Evolutionary conservation across 768 basidiomycete species (phyloP).

Genomic region (Lactifluus subvellereus): DNA sequence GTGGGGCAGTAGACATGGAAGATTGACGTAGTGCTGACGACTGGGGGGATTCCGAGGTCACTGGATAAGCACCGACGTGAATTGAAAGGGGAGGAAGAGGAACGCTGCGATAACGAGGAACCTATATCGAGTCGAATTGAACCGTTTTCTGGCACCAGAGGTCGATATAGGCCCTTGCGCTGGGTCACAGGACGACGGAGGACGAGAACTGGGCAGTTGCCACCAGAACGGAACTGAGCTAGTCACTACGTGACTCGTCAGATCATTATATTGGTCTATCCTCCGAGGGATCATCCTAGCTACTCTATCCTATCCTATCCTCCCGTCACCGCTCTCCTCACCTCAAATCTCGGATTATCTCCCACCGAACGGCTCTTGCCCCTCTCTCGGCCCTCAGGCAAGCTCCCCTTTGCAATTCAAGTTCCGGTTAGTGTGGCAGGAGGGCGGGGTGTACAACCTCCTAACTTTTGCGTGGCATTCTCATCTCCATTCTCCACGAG

Average conservation of each 20-base stretch:
- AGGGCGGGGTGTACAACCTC: not conserved
- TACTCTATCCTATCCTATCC: not conserved
- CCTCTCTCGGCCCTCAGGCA: not conserved
- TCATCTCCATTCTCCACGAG: not conserved
- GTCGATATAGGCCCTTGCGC: conserved; percentile 15
- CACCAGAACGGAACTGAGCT: conserved; percentile 15
- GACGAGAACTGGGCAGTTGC: conserved; percentile 1
- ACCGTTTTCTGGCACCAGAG: conserved; percentile 5
- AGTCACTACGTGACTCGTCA: conserved; percentile 5
- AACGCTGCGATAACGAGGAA: conserved; percentile 9
- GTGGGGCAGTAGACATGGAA: conserved; percentile 30
- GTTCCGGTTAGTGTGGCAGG: not conserved
- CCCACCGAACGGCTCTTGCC: not conserved
- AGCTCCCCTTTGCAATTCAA: not conserved
- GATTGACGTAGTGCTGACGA: conserved; percentile 9
- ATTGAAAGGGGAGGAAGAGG: conserved; percentile 9
- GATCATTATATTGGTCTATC: not conserved
- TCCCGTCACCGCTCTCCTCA: not conserved
- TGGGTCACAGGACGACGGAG: not conserved
- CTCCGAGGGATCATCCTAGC: not conserved
- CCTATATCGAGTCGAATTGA: conserved; percentile 15
- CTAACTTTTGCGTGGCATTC: not conserved
- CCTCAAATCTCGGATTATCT: not conserved
- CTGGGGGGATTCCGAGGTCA: conserved; percentile 5
- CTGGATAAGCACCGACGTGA: conserved; percentile 7